A percentile compares a stretch with the other conserved stretches of the same genome.
phyloP scores from a whole-genome alignment of 768 basidiomycete genomes.

The Mycena alexandri region DNA sequence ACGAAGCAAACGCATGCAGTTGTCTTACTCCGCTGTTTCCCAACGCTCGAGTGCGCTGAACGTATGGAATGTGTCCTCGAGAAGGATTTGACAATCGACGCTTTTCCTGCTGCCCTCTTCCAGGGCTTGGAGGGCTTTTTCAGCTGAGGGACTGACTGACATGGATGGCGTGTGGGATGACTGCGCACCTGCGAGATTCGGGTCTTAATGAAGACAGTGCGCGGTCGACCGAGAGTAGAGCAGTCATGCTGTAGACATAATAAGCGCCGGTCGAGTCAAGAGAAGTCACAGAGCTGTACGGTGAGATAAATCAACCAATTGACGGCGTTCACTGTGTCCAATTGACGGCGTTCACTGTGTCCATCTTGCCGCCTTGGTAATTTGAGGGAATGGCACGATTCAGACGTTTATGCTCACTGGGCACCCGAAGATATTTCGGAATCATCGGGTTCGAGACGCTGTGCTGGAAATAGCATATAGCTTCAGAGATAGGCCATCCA shows the following conservation, averaged over 20 bases:
- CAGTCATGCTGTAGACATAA: conserved; percentile 25
- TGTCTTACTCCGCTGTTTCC: conserved; percentile 24
- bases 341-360: too few species aligned
- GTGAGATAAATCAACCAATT: too few species aligned
- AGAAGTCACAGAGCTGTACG: conserved; percentile 15
- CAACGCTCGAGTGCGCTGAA: conserved; percentile 29
- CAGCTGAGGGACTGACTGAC: conserved; percentile 2
- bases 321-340: too few species aligned
- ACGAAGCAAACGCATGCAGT: too few species aligned
- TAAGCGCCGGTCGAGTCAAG: conserved; percentile 23
- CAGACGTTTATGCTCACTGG: too few species aligned
- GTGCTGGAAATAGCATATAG: too few species aligned
- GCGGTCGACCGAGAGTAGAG: background rate
- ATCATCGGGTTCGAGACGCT: too few species aligned
- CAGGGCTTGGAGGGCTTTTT: conserved; percentile 24
- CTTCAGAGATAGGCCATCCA: too few species aligned
- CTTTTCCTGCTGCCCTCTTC: conserved; percentile 16
- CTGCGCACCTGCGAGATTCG: background rate
- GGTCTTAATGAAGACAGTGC: conserved; percentile 1
- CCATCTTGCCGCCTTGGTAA: too few species aligned
- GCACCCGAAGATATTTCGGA: too few species aligned
- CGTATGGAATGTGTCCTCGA: conserved; percentile 7
- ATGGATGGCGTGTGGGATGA: background rate
- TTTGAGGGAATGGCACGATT: too few species aligned
- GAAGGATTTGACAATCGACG: conserved; percentile 18